Conservation (phyloP, 371 early-diverging fungal genomes). For the Dinochytrium kinnereticum region DNA sequence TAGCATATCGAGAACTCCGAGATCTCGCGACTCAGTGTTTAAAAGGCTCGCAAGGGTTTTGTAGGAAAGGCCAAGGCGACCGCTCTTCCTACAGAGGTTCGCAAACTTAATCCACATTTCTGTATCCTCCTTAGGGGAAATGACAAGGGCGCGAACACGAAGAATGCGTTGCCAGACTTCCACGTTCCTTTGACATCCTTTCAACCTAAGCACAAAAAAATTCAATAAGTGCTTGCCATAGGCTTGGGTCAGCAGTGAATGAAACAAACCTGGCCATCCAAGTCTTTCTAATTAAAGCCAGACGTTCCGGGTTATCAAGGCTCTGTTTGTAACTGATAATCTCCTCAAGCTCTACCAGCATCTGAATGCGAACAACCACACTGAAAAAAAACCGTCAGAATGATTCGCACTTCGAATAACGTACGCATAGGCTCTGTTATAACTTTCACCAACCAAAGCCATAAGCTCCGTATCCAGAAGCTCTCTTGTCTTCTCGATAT, state of each 20-base stretch:
- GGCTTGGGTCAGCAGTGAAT: not conserved
- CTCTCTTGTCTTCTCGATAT: constrained; percentile 84
- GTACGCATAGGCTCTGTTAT: constrained; percentile 87
- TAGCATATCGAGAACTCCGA: constrained; percentile 44
- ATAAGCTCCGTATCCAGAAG: constrained; percentile 88
- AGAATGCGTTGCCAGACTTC: constrained; percentile 96
- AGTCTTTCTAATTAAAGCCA: constrained; percentile 77
- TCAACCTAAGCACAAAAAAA: constrained; percentile 61
- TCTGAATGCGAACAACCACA: constrained; percentile 90
- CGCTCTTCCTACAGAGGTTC: constrained; percentile 91
- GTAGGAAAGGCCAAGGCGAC: constrained; percentile 80
- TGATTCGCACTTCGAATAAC: constrained; percentile 8
- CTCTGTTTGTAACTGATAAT: constrained; percentile 88
- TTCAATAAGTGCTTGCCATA: not conserved
- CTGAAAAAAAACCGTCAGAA: constrained; percentile 25
- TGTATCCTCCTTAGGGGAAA: constrained; percentile 89
- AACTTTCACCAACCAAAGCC: constrained; percentile 92
- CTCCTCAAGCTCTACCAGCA: constrained; percentile 97
- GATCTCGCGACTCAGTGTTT: constrained; percentile 43
- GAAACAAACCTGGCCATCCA: constrained; percentile 71
- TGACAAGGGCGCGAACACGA: constrained; percentile 86
- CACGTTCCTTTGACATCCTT: constrained; percentile 92
- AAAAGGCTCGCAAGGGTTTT: constrained; percentile 77
- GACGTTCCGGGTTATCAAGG: constrained; percentile 81
- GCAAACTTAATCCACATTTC: constrained; percentile 97